Conservation (phyloP, 2,329 filamentous ascomycete genomes). For the Cladophialophora immunda region DNA sequence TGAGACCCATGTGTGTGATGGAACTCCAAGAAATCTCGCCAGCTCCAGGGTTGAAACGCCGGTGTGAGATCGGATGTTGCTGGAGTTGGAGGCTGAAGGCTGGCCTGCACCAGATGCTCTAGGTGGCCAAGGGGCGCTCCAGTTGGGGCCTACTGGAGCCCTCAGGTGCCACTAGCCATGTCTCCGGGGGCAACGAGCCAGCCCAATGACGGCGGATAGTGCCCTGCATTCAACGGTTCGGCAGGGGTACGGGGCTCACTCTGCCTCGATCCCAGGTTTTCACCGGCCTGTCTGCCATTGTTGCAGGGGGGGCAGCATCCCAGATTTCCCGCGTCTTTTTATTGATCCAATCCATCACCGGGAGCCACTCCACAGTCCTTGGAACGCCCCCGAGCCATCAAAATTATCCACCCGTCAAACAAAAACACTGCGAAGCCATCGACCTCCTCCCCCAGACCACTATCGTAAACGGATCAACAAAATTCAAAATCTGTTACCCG, state of each 20-base stretch:
- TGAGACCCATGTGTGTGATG: slow-evolving; percentile 3
- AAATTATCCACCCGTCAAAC: slow-evolving; percentile 10
- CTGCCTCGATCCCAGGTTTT: not conserved
- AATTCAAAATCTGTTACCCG: slow-evolving; percentile 6
- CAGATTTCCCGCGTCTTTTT: not conserved
- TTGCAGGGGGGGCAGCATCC: not conserved
- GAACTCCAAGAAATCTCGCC: not conserved
- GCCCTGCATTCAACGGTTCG: slow-evolving; percentile 5
- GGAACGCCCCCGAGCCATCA: slow-evolving; percentile 1
- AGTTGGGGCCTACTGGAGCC: not conserved
- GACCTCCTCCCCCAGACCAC: slow-evolving; percentile 1
- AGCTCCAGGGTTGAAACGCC: slow-evolving; percentile 1
- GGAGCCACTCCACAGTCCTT: slow-evolving; percentile 1
- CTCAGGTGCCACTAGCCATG: not conserved
- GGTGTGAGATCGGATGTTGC: slow-evolving; percentile 3
- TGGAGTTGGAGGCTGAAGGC: slow-evolving; percentile 5
- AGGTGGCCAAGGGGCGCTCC: not conserved
- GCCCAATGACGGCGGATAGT: not conserved
- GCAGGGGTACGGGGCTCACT: not conserved
- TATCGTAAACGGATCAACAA: slow-evolving; percentile 4
- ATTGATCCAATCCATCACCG: not conserved
- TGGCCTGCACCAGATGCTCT: not conserved
- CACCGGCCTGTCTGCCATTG: not conserved
- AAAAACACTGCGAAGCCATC: slow-evolving; percentile 2
- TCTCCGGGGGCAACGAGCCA: slow-evolving; percentile 17